Percentiles rank a stretch among this genome's conserved stretches.
Evolutionary conservation across 2,329 filamentous ascomycete species (phyloP).

Genomic region (Ceratocystis colombiana): DNA sequence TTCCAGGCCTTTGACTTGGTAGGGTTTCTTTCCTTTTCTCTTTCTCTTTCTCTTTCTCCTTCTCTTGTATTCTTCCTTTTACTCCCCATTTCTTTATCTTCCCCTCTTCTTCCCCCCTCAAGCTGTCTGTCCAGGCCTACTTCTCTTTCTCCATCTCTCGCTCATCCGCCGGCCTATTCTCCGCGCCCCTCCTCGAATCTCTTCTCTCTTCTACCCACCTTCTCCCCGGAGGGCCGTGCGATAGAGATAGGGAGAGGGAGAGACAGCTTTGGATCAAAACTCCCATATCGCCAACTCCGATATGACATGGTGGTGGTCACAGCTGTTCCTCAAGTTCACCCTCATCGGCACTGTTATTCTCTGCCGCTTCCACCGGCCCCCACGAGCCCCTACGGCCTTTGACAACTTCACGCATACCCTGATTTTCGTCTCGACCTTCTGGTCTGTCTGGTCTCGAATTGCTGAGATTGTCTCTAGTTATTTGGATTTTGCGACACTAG

Average conservation of each 20-base stretch:
- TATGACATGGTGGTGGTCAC: conserved; percentile 25
- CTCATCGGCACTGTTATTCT: conserved; percentile 26
- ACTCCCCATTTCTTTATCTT: not conserved
- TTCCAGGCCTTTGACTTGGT: not conserved
- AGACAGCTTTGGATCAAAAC: not conserved
- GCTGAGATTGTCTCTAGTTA: conserved; percentile 23
- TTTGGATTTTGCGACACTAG: conserved; percentile 20
- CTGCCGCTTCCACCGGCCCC: conserved; percentile 27
- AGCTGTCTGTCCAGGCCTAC: not conserved
- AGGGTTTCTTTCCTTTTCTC: not conserved
- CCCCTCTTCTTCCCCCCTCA: not conserved
- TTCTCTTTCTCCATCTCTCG: not conserved
- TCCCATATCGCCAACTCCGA: not conserved
- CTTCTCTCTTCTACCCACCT: not conserved
- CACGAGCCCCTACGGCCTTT: conserved; percentile 25
- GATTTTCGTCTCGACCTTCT: conserved; percentile 26
- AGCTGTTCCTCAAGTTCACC: conserved; percentile 26
- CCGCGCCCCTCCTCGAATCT: not conserved
- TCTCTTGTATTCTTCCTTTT: not conserved
- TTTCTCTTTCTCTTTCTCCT: not conserved
- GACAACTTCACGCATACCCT: conserved; percentile 26
- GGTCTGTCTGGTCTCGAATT: conserved; percentile 25
- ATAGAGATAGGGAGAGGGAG: not conserved
- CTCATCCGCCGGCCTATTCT: not conserved
- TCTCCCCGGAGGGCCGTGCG: not conserved